phyloP scores from a whole-genome alignment of 495 filamentous ascomycete genomes.

The Eremomyces bilateralis region DNA sequence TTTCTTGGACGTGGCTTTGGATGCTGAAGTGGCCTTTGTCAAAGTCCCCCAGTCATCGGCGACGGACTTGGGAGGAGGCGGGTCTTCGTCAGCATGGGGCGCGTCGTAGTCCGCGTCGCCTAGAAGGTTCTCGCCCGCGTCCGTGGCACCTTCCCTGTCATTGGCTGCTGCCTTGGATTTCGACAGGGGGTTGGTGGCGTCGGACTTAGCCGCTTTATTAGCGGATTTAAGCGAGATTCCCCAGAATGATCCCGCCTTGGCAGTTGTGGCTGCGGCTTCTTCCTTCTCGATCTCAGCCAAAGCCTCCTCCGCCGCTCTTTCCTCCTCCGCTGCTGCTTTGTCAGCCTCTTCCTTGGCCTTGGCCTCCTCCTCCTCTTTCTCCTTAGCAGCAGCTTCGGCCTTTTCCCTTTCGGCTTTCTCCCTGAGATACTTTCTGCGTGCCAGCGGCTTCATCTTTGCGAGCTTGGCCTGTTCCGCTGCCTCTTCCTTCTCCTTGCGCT shows the following conservation, averaged over 20 bases:
- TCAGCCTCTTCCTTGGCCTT: not conserved
- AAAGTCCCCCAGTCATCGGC: too few relatives aligned
- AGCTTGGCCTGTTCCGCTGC: not conserved
- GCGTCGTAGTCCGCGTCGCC: too few relatives aligned
- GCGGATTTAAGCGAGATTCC: not conserved
- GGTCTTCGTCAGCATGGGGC: too few relatives aligned
- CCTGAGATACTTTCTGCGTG: not conserved
- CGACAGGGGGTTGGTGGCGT: not conserved
- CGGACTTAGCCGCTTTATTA: not conserved
- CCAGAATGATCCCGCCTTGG: not conserved
- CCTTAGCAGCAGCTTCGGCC: not conserved
- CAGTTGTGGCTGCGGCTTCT: not conserved
- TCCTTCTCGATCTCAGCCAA: not conserved
- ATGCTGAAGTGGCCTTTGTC: too few relatives aligned
- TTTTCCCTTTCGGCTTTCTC: not conserved
- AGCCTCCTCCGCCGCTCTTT: not conserved
- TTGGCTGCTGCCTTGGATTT: too few relatives aligned
- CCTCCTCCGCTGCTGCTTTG: not conserved
- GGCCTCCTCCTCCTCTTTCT: not conserved
- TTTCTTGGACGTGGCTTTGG: too few relatives aligned
- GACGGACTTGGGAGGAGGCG: too few relatives aligned
- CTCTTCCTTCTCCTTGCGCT: not conserved
- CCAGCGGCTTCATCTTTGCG: not conserved
- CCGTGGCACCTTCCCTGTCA: too few relatives aligned
- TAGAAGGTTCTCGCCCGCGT: too few relatives aligned